These are phyloP conservation scores for Aspergillus arachidicola DNA, from an alignment of 2,329 filamentous ascomycete species.

Conservation along the genomic window DNA sequence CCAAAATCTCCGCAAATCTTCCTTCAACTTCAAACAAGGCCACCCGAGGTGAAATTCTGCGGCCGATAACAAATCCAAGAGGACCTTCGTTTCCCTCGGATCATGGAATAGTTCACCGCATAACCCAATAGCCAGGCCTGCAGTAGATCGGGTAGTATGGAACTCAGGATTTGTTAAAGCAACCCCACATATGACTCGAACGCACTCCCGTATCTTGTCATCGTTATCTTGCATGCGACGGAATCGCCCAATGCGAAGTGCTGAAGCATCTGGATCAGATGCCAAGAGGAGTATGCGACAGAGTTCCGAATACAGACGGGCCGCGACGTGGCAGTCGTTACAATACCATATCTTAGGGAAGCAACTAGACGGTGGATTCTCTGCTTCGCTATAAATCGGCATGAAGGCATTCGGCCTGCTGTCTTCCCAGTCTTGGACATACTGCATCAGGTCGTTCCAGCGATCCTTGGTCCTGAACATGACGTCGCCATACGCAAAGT, in stretches of 20 bases:
- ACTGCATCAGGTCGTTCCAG: constrained; percentile 4
- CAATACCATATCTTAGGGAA: constrained; percentile 7
- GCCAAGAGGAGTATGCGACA: constrained; percentile 6
- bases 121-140: constrained; percentile 4
- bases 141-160: neutral
- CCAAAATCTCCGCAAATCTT: constrained; percentile 4
- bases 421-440: constrained; percentile 7
- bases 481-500: constrained; percentile 5
- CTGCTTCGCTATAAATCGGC: neutral
- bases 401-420: neutral
- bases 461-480: neutral
- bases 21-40: constrained; percentile 8
- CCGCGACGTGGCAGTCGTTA: constrained; percentile 7
- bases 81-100: neutral
- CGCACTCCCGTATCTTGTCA: neutral
- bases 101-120: constrained; percentile 9
- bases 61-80: neutral
- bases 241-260: neutral
- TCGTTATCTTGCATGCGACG: neutral
- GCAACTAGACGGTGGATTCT: neutral
- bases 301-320: constrained; percentile 5
- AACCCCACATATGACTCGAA: constrained; percentile 8
- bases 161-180: constrained; percentile 3
- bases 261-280: neutral
- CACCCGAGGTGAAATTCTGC: constrained; percentile 8